A percentile compares a stretch with the other conserved stretches of the same genome.
phyloP scores from a whole-genome alignment of 176 grass and related monocot species.

The Oryza officinalis region DNA sequence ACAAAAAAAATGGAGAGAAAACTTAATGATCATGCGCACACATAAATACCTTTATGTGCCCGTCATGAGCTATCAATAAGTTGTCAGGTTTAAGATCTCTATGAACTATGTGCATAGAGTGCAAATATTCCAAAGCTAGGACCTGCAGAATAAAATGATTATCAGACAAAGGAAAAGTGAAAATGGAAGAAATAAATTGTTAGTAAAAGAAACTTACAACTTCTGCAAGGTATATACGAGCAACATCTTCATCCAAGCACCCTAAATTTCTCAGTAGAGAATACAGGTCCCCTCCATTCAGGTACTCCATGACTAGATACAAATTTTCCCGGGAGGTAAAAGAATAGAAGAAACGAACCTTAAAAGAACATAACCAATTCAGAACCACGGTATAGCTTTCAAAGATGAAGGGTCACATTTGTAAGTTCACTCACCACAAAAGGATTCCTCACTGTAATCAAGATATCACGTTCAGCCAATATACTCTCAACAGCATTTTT shows the following conservation, averaged over 20 bases:
- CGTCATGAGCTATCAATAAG: slow-evolving; percentile 98
- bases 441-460: slow-evolving; percentile 97
- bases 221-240: slow-evolving; percentile 98
- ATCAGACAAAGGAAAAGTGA: slow-evolving; percentile 26
- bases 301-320: slow-evolving; percentile 99
- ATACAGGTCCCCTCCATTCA: slow-evolving; percentile 97
- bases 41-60: slow-evolving; percentile 90
- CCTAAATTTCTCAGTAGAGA: slow-evolving; percentile 97
- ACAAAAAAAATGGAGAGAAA: slow-evolving; percentile 16
- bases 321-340: slow-evolving; percentile 98
- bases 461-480: slow-evolving; percentile 95
- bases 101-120: slow-evolving; percentile 94
- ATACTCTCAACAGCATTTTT: slow-evolving; percentile 99
- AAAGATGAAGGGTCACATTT: neutral
- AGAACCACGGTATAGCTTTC: slow-evolving; percentile 36
- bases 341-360: slow-evolving; percentile 99
- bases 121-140: slow-evolving; percentile 97
- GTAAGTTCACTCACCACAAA: slow-evolving; percentile 80
- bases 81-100: slow-evolving; percentile 99
- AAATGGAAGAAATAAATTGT: slow-evolving; percentile 24
- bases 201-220: slow-evolving; percentile 71
- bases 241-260: slow-evolving; percentile 96
- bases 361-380: slow-evolving; percentile 42
- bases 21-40: slow-evolving; percentile 18
- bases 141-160: slow-evolving; percentile 60